phyloP scores from a whole-genome alignment of 2,329 filamentous ascomycete genomes.

The Septoria petroselini region DNA sequence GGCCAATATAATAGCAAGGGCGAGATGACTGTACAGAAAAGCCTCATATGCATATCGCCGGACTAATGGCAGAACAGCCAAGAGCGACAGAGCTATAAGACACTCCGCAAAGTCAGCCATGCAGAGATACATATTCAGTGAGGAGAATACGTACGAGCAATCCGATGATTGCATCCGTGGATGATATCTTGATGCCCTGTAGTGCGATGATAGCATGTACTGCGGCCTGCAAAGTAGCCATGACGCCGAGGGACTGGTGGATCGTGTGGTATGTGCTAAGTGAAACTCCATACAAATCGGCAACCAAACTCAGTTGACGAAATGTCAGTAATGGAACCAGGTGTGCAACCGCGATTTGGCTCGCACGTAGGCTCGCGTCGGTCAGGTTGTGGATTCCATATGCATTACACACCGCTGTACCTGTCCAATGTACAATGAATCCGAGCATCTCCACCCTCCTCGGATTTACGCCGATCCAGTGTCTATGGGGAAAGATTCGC shows the following conservation, averaged over 20 bases:
- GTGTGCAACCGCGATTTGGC: background rate
- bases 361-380: background rate
- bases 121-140: background rate
- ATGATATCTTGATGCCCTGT: background rate
- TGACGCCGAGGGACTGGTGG: slow-evolving; percentile 3
- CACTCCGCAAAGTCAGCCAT: slow-evolving; percentile 1
- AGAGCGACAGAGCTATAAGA: background rate
- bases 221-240: background rate
- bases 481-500: no score
- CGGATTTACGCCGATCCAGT: no score
- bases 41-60: slow-evolving; percentile 5
- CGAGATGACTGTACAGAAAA: slow-evolving; percentile 5
- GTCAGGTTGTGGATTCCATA: background rate
- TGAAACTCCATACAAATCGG: slow-evolving; percentile 1
- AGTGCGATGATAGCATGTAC: no score
- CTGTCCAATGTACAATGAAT: background rate
- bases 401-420: background rate
- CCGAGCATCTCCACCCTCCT: background rate
- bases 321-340: slow-evolving; percentile 1
- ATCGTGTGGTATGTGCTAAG: background rate
- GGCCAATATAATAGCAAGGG: background rate
- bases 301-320: slow-evolving; percentile 1
- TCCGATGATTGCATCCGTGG: slow-evolving; percentile 1
- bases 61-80: background rate
- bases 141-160: slow-evolving; percentile 4